These are phyloP conservation scores for Ogataea pilisensis DNA, from an alignment of 805 yeast genomes.

Conservation along the genomic window DNA sequence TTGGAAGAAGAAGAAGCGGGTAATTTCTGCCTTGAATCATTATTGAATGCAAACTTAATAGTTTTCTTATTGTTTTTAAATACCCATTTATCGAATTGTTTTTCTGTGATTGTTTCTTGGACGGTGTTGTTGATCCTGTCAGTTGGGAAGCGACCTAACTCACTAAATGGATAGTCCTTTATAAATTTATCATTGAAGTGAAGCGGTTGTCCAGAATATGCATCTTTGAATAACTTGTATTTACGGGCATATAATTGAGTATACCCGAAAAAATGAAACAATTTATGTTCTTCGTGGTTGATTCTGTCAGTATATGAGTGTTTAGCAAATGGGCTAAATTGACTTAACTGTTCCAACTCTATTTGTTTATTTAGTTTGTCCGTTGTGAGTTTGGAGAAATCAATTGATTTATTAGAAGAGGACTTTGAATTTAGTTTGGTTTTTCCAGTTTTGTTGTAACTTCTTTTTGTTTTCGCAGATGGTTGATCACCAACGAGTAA, in stretches of 20 bases:
- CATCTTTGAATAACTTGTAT: neutral
- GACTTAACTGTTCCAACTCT: neutral
- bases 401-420: no score
- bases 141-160: neutral
- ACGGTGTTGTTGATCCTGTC: neutral
- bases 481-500: no score
- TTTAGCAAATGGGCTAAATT: neutral
- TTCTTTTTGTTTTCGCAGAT: no score
- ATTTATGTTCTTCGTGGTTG: neutral
- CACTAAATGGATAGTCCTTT: neutral
- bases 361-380: neutral
- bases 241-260: neutral
- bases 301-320: neutral
- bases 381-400: no score
- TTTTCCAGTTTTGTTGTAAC: no score
- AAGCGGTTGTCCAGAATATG: neutral
- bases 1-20: slow-evolving; percentile 2
- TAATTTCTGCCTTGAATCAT: slow-evolving; percentile 5
- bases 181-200: neutral
- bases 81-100: neutral
- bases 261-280: neutral
- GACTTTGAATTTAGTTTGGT: neutral
- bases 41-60: slow-evolving; percentile 18
- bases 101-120: neutral
- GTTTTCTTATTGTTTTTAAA: neutral